Base-by-base conservation (phyloP, 164 flowering plant genomes). In the Santalum album region DNA sequence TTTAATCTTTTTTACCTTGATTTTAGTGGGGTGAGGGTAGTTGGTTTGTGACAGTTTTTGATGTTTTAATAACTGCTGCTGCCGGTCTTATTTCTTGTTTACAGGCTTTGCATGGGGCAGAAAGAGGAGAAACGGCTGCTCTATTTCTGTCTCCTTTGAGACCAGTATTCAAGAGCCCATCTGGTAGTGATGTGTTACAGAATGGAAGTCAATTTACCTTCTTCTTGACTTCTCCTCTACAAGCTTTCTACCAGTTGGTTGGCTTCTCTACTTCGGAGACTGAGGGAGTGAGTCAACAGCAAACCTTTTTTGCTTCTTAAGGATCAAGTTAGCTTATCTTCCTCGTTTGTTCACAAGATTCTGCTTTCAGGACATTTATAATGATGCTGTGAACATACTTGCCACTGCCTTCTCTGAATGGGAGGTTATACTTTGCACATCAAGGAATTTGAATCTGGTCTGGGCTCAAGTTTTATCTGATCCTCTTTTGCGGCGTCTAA, bases 391-490 rank as follows among this genome's bases (percentile, higher is more conserved):
- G 48, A 66, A 49, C 57, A 77, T 92, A 45, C 73, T 92, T 26
- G 79, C 85, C 3, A 59, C 73, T 54, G 71, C 86, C 18, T 80
- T 89, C 49, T 72, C 96, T 25, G 72, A 78, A 50, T 92, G 96
- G 96, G 99, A 89, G 70, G 73, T 76, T 44, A 75, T 69, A 54
- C 84, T 92, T 15, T 89, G 91, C 62, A 81, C 82, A 54, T 75
- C 94, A 40, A 60, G 75, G 32, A 51, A 23, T 58, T 54, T 92
- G 68, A 79, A 89, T 75, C 64, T 83, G 53, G 96, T 77, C 23
- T 92, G 96, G 99, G 94, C 91, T 15, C 99, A 89, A 69, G 83
- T 89, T 59, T 63, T 92, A 55, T 71, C 82, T 19, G 96, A 89
- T 72, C 95, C 84, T 56, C 89, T 92, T 72, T 64, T 92, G 17